These are phyloP conservation scores for Phytophthora pistaciae DNA, from an alignment of 352 stramenopile genomes.

Conservation along the genomic window DNA sequence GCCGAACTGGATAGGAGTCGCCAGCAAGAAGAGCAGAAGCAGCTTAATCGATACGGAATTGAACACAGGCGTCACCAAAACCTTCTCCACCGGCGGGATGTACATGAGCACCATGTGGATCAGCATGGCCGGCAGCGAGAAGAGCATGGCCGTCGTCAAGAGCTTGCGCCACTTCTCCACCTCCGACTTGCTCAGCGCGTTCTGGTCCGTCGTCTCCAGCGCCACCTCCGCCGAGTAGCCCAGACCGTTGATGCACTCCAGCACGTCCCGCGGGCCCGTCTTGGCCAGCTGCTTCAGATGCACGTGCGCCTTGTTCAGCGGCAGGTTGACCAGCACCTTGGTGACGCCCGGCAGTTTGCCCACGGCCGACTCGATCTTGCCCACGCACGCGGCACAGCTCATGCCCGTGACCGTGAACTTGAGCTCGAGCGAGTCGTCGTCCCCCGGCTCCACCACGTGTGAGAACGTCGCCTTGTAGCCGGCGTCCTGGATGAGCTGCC, in stretches of 20 bases:
- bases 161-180: constrained; percentile 81
- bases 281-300: constrained; percentile 83
- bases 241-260: constrained; percentile 72
- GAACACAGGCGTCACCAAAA: constrained; percentile 80
- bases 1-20: constrained; percentile 88
- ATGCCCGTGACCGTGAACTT: constrained; percentile 83
- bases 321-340: constrained; percentile 72
- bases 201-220: constrained; percentile 62
- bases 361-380: constrained; percentile 76
- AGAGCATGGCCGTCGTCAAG: constrained; percentile 79
- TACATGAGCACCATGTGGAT: constrained; percentile 91
- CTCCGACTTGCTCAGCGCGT: constrained; percentile 74
- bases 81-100: constrained; percentile 67
- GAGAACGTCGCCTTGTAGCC: constrained; percentile 86
- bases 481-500: constrained; percentile 74
- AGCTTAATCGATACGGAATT: constrained; percentile 85
- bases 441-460: constrained; percentile 75
- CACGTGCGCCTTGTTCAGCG: constrained; percentile 77
- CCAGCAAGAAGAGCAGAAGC: constrained; percentile 85
- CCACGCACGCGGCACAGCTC: constrained; percentile 66
- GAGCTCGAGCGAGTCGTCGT: constrained; percentile 84
- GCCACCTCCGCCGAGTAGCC: constrained; percentile 73
- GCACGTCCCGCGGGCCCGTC: constrained; percentile 75
- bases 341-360: constrained; percentile 73
- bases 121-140: constrained; percentile 85